Evolutionary conservation across 1,284 basidiomycete species (phyloP), one percentile per base, ranked within the genome.

Genomic region (Lentinula novae-zelandiae): DNA sequence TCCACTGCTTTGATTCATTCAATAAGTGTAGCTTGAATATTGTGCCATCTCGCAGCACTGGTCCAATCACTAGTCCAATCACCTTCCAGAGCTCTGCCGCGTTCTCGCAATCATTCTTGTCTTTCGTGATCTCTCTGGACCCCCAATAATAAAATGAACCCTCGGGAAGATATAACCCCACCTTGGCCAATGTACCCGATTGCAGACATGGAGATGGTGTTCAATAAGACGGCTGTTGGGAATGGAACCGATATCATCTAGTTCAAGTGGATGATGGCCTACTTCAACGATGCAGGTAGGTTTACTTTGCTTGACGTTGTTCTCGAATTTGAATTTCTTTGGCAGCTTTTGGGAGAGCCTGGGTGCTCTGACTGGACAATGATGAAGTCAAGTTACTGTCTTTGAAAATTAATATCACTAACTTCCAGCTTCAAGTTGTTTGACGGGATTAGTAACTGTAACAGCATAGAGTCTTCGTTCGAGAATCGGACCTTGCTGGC

Each of bases 31-130:
- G 27, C 27, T 27, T 27, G 27, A 27, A 4, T 27, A 27, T 27
- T 27, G 27, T 13, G 9, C 17, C 42, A 22, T 13, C n/a, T 31
- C 31, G 9, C 5, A 61, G 50, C 52, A 55, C 5, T 7, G 48
- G 36, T 13, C n/a, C 57, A 22, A 53, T 27, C 2, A 27, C 3
- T 27, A 27, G 27, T 27, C 22, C 1, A 22, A 22, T 22, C 22
- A 15, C 63, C 6, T 64, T 60, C 51, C 53, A 63, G 22, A 68
- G 67, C 53, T 27, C 48, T 4, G 63, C 59, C 2, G 62, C 67
- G 5, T 69, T 69, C 52, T 61, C 63, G 0, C 57, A 63, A 22
- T 60, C 61, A 2, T 68, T 68, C 61, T 9, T 66, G 5, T 59
- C 57, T 31, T 53, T 68, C 34, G 65, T 62, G 3, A 63, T 67